These are phyloP conservation scores for Tinospora cordifolia DNA, from an alignment of 164 flowering plant genomes.

Conservation along the genomic window DNA sequence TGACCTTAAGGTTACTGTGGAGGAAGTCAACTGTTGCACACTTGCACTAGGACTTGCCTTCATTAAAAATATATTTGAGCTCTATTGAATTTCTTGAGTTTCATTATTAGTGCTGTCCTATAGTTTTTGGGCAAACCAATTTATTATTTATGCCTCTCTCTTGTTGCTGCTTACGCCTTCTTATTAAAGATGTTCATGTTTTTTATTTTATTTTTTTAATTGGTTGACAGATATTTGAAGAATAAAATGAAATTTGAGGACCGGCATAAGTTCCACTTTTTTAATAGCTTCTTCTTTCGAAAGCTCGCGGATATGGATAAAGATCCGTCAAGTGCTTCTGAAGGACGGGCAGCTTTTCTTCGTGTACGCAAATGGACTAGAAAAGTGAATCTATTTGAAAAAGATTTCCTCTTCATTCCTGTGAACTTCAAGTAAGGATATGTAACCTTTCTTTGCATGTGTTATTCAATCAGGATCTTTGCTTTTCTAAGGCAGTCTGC, in stretches of 20 bases:
- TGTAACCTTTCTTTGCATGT: not conserved
- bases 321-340: conserved; percentile 62
- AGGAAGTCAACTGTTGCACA: too few species aligned
- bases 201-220: conserved; percentile 3
- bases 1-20: too few species aligned
- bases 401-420: conserved; percentile 85
- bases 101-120: not conserved
- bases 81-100: not conserved
- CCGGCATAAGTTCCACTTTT: conserved; percentile 60
- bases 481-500: not conserved
- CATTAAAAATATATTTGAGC: not conserved
- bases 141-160: not conserved
- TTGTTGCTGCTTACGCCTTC: not conserved
- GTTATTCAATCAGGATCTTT: not conserved
- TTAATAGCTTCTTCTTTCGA: conserved; percentile 92
- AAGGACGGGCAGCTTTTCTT: conserved; percentile 82
- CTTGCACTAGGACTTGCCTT: too few species aligned
- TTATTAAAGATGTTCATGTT: not conserved
- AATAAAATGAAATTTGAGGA: conserved; percentile 47
- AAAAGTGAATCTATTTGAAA: conserved; percentile 81
- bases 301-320: conserved; percentile 88
- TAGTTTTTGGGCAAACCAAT: not conserved
- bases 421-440: conserved; percentile 80
- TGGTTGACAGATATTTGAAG: conserved; percentile 63
- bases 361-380: conserved; percentile 98